Evolutionary conservation across 768 basidiomycete species (phyloP), one percentile per base, ranked within the genome.

Genomic region (Kwoniella dejecticola): DNA sequence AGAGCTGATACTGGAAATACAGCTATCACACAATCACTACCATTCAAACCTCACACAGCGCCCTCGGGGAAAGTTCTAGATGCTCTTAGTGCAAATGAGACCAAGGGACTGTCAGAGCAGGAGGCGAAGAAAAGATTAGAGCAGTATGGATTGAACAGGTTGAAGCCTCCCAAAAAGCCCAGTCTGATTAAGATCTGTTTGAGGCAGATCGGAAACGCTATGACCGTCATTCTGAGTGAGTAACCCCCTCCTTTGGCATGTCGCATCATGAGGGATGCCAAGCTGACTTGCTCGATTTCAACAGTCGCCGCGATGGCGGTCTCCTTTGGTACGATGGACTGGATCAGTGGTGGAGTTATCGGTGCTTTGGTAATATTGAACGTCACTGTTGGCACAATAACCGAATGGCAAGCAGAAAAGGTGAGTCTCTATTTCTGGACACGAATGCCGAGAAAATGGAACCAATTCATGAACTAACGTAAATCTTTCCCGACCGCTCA

Each of bases 291-390:
- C 4, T n/a, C 27, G 46, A 47, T 31, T 27, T 31, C 12, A 3
- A 63, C 71, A 64, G 61, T 81, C 52, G 73, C 70, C 27, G 78
- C 79, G 4, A 78, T 85, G 72, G 82, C 82, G 3, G 79, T 86
- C 8, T 84, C 83, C 7, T 84, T 86, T 64, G 85, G 83, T 58
- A 83, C 84, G 26, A 75, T 83, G 67, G 83, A 83, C 52, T 86
- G 80, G 71, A 82, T 85, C 55, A 82, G 83, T 70, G 83, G 82
- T 5, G 83, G 82, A 30, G 79, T 79, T 56, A 79, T 79, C 48
- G 75, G 75, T 33, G 79, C 77, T 19, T 67, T 79, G 19, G 75
- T 79, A 29, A 41, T 74, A 23, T 63, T 79, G 49, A 79, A 79
- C 64, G 77, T 79, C 21, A 38, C 68, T 4, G 77, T 79, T 21